Evolutionary conservation across 1,284 basidiomycete genomes (phyloP).

Genomic region (Ganoderma boninense): DNA sequence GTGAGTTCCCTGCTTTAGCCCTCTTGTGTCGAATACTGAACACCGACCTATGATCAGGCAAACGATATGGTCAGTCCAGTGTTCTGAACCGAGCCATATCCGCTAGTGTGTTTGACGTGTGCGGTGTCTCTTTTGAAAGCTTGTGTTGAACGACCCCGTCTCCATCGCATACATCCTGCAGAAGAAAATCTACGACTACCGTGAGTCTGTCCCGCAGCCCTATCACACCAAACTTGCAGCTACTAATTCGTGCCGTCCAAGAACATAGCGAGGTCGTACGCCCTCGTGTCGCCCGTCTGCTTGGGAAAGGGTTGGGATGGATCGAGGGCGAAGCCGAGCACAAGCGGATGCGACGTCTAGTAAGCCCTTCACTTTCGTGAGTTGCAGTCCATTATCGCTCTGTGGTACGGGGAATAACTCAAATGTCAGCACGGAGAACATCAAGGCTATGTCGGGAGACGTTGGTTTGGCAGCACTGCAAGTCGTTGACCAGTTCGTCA

Average conservation of each 20-base stretch:
- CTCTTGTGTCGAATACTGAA: too few species aligned
- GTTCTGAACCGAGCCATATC: too few species aligned
- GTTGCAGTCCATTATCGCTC: too few species aligned
- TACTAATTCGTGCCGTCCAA: slow-evolving; percentile 3
- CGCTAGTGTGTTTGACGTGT: too few species aligned
- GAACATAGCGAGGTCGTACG: slow-evolving; percentile 40
- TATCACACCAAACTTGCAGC: not conserved
- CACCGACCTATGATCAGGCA: not conserved
- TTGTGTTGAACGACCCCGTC: slow-evolving; percentile 39
- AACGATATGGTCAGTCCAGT: slow-evolving; percentile 10
- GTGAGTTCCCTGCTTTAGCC: too few species aligned
- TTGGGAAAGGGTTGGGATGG: slow-evolving; percentile 43
- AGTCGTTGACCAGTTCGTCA: slow-evolving; percentile 18
- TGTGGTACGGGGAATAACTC: not conserved
- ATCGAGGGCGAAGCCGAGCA: slow-evolving; percentile 43
- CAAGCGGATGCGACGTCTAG: slow-evolving; percentile 39
- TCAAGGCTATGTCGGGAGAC: slow-evolving; percentile 24
- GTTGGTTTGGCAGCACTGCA: slow-evolving; percentile 27
- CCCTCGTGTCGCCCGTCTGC: slow-evolving; percentile 41
- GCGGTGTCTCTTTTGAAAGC: slow-evolving; percentile 24
- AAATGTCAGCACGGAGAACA: slow-evolving; percentile 16
- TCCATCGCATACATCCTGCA: slow-evolving; percentile 39
- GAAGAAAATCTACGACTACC: slow-evolving; percentile 39
- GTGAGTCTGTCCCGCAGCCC: slow-evolving; percentile 18
- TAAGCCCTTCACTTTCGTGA: slow-evolving; percentile 38